A percentile compares a stretch with the other conserved stretches of the same genome.
Conservation (phyloP, 2,329 filamentous ascomycete genomes). For the Fusarium pilosicola region DNA sequence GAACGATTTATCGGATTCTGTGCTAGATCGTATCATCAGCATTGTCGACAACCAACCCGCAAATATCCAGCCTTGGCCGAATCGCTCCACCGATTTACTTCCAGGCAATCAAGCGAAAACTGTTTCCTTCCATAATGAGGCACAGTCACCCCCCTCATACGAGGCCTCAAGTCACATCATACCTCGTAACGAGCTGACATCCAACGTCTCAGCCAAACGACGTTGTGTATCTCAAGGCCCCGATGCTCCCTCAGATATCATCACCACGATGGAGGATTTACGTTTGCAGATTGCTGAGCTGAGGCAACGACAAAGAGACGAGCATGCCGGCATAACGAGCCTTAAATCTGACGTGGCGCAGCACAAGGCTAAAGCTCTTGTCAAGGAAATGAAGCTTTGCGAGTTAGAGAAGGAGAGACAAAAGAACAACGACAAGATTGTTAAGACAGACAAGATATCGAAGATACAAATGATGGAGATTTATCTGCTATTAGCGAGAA, state of each 20-base stretch:
- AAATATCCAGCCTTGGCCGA: neutral
- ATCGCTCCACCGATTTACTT: neutral
- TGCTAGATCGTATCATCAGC: rapidly evolving
- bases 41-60: neutral
- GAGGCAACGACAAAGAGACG: neutral
- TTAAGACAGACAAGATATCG: neutral
- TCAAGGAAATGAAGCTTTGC: neutral
- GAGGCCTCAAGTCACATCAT: neutral
- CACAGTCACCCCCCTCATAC: neutral
- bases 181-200: neutral
- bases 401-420: neutral
- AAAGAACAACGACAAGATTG: rapidly evolving
- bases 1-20: neutral
- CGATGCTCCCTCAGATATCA: neutral
- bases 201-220: neutral
- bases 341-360: too few species aligned
- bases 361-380: too few species aligned
- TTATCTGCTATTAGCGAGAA: rapidly evolving
- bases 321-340: rapidly evolving
- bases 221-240: neutral
- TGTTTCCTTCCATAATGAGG: neutral
- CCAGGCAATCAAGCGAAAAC: neutral
- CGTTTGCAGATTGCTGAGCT: neutral
- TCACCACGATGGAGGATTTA: neutral
- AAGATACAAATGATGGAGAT: neutral